Base-by-base conservation (phyloP, 306 rosid genomes). In the Senna tora region DNA sequence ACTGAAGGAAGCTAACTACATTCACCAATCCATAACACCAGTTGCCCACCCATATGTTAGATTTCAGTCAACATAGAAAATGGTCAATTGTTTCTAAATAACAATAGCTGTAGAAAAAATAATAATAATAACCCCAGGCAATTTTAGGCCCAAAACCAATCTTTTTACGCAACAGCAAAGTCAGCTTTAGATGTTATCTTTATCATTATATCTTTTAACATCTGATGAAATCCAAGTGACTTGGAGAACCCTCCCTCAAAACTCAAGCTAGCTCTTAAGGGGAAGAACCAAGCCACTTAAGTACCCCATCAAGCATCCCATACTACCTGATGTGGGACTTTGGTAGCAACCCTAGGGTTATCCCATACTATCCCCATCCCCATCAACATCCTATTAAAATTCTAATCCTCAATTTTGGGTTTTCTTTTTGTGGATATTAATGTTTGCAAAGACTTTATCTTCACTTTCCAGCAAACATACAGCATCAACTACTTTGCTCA, bases 21-120 rank as follows among this genome's bases (percentile, higher is more conserved):
- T 70, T 58, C 39, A 67, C 57, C 45, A 41, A 66, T 28, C 34
- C 69, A n/a, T 25, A 50, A 39, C 39, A 45, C 51, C 25, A 46
- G 65, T 22, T 6, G 1, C 3, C 20, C 12, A n/a, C 3, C 20
- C 12, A n/a, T 34, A 4, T 8, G 47, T 17, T 5, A 20, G 22
- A 69, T 69, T 53, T 73, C 50, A 17, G 47, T 20, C 34, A 4
- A 4, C 6, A 8, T 8, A 9, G 12, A 12, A 51, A 28, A 16
- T 13, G 52, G 52, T 7, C 22, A 38, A 21, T 0, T 39, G 51
- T 69, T 52, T 52, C 50, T 30, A 36, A 36, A 7, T 20, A 38
- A 9, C 4, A 38, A 34, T 9, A 25, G 30, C 3, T 25, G 1
- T 25, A 1, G 3, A 25, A 25, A 25, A 25, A 25, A 4, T 11